phyloP scores from a whole-genome alignment of 148 eudicot species.

The Nepenthes mirabilis region DNA sequence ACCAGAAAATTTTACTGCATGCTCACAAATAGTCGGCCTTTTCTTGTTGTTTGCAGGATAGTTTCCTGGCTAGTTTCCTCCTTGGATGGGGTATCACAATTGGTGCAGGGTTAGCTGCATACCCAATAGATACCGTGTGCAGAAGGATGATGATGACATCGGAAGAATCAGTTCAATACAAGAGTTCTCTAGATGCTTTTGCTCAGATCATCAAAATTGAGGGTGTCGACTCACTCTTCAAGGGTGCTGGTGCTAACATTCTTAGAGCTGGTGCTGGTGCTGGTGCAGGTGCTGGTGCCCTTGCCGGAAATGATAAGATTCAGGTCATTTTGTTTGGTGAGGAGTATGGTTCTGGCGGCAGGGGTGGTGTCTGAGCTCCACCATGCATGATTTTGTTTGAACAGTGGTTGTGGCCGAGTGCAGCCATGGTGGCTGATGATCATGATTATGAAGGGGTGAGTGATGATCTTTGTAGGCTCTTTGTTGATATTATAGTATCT shows the following conservation, averaged over 20 bases:
- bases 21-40: too few species aligned
- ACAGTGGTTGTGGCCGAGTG: too few species aligned
- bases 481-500: too few species aligned
- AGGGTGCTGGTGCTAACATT: too few species aligned
- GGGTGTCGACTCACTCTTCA: constrained; percentile 31
- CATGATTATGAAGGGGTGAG: too few species aligned
- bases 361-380: neutral
- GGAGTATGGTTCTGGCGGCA: constrained; percentile 32
- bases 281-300: constrained; percentile 43
- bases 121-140: constrained; percentile 33
- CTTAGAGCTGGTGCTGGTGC: constrained; percentile 43
- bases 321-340: constrained; percentile 23
- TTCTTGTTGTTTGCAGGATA: constrained; percentile 19
- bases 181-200: constrained; percentile 32
- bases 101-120: constrained; percentile 17
- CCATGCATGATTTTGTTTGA: too few species aligned
- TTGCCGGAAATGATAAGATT: constrained; percentile 28
- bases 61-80: neutral
- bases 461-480: too few species aligned
- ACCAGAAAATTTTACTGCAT: neutral
- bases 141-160: constrained; percentile 49
- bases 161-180: constrained; percentile 35
- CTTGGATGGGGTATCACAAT: too few species aligned
- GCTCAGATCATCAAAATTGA: constrained; percentile 28
- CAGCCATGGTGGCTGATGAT: too few species aligned